Evolutionary conservation across 345 rosid species (phyloP).

Genomic region (Microcos paniculata): DNA sequence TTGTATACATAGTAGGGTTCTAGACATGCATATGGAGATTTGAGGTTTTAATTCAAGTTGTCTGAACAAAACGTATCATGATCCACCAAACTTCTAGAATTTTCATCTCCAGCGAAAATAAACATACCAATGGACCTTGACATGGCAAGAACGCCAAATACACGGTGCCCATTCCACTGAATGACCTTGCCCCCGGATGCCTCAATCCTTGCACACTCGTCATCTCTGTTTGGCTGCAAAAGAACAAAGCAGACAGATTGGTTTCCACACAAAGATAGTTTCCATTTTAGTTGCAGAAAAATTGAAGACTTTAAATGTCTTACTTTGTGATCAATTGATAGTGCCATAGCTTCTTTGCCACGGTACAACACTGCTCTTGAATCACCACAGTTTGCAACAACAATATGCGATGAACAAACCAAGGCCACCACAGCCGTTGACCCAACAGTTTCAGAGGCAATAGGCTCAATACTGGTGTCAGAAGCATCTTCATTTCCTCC

Average conservation of each 20-base stretch:
- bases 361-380: conserved; percentile 89
- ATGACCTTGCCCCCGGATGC: conserved; percentile 93
- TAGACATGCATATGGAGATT: neutral
- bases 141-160: conserved; percentile 96
- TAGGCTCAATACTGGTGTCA: conserved; percentile 41
- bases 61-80: neutral
- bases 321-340: conserved; percentile 92
- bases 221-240: conserved; percentile 76
- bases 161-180: conserved; percentile 93
- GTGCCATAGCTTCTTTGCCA: conserved; percentile 74
- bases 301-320: conserved; percentile 13
- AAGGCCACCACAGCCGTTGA: conserved; percentile 94
- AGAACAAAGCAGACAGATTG: conserved; percentile 1
- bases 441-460: conserved; percentile 90
- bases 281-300: neutral
- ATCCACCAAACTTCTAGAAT: neutral
- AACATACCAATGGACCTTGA: conserved; percentile 88
- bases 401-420: conserved; percentile 85
- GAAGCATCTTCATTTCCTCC: conserved; percentile 34
- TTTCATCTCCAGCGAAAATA: neutral
- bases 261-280: neutral
- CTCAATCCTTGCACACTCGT: conserved; percentile 85
- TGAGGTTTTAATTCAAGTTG: neutral
- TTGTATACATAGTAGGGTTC: neutral
- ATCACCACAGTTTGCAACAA: conserved; percentile 92